Evolutionary conservation across 352 stramenopile genomes (phyloP).

Genomic region (Peronospora belbahrii): DNA sequence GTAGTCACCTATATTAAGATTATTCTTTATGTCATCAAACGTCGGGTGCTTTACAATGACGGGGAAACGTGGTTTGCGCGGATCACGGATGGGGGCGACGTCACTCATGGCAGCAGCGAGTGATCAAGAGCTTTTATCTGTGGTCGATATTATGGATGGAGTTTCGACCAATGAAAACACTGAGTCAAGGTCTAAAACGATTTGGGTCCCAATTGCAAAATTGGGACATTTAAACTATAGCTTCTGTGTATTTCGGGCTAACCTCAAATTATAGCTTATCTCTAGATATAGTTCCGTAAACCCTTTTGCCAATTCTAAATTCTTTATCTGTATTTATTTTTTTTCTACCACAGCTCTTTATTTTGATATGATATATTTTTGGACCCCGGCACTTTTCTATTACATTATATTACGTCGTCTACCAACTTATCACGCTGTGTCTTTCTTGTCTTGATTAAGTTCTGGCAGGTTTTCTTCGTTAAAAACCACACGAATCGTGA

Average conservation of each 20-base stretch:
- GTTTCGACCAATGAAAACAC: constrained; percentile 10
- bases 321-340: too few species aligned
- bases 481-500: constrained; percentile 94
- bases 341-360: too few species aligned
- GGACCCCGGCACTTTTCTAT: too few species aligned
- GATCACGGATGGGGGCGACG: constrained; percentile 35
- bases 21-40: constrained; percentile 59
- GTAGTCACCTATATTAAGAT: constrained; percentile 66
- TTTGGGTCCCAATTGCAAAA: too few species aligned
- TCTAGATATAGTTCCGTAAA: too few species aligned
- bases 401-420: constrained; percentile 6
- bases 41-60: constrained; percentile 77
- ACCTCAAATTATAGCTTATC: too few species aligned
- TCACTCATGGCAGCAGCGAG: constrained; percentile 35
- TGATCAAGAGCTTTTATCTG: constrained; percentile 2
- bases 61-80: constrained; percentile 54
- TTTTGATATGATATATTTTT: too few species aligned
- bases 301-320: too few species aligned
- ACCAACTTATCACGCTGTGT: not conserved
- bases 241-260: too few species aligned
- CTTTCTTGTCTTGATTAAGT: constrained; percentile 51
- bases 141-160: constrained; percentile 2
- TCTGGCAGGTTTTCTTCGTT: constrained; percentile 83
- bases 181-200: too few species aligned
- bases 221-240: too few species aligned